Evolutionary conservation across 169 alveolate species (phyloP).

Genomic region (Cryptosporidium sp.): DNA sequence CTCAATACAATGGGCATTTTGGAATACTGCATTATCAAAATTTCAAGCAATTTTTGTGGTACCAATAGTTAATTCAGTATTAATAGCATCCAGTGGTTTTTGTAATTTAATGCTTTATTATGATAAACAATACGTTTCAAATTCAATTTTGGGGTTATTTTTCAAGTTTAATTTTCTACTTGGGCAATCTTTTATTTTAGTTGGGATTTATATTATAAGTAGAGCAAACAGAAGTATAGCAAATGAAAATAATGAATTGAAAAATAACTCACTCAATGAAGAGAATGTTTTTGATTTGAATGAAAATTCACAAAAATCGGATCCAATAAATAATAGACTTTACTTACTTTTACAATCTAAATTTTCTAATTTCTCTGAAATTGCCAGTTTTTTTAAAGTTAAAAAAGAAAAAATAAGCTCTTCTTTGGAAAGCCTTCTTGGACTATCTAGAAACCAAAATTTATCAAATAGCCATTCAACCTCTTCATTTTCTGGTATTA

Average conservation of each 20-base stretch:
- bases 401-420: constrained; percentile 38
- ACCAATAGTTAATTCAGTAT: constrained; percentile 67
- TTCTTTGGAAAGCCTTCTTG: constrained; percentile 50
- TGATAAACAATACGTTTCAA: background rate
- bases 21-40: constrained; percentile 55
- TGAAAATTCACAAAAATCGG: background rate
- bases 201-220: constrained; percentile 56
- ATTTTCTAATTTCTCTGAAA: background rate
- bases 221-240: constrained; percentile 7
- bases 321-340: background rate
- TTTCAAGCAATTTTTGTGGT: constrained; percentile 70
- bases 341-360: background rate
- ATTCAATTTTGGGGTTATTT: background rate
- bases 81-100: constrained; percentile 66
- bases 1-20: constrained; percentile 43
- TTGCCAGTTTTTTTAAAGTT: background rate
- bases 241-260: background rate
- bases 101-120: constrained; percentile 60
- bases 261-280: background rate
- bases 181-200: constrained; percentile 41
- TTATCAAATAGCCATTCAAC: background rate
- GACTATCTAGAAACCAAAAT: constrained; percentile 17
- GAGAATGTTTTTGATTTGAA: background rate
- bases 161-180: constrained; percentile 2
- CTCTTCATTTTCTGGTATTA: background rate